Evolutionary conservation across 208 protist genomes (phyloP).

Genomic region (Trypanosomatidae sp.): DNA sequence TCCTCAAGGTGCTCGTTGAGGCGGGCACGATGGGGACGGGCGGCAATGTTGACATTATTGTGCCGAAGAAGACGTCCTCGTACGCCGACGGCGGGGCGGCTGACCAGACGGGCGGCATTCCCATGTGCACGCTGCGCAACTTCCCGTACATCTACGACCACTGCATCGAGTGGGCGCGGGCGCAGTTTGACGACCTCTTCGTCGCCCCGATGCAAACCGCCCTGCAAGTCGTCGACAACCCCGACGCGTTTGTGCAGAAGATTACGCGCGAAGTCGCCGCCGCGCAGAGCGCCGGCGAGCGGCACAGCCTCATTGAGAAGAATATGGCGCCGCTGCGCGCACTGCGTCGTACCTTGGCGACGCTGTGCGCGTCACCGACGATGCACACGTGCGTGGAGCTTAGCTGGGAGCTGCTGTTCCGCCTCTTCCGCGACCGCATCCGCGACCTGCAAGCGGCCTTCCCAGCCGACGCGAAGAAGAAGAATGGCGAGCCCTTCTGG

Average conservation of each 20-base stretch:
- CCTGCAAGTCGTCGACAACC: constrained; percentile 72
- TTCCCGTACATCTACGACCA: constrained; percentile 99
- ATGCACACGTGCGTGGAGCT: constrained; percentile 93
- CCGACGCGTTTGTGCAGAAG: constrained; percentile 35
- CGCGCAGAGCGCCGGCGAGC: constrained; percentile 51
- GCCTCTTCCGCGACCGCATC: constrained; percentile 94
- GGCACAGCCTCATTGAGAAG: constrained; percentile 67
- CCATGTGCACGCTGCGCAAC: constrained; percentile 99
- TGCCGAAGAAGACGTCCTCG: constrained; percentile 95
- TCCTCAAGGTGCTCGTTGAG: constrained; percentile 97
- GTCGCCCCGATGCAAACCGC: constrained; percentile 73
- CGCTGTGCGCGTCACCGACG: constrained; percentile 30
- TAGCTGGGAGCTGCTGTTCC: constrained; percentile 92
- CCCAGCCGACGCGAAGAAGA: constrained; percentile 92
- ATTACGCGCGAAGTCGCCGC: constrained; percentile 45
- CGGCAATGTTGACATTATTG: constrained; percentile 96
- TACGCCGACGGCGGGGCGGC: constrained; percentile 95
- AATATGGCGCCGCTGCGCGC: constrained; percentile 35
- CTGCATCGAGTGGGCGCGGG: constrained; percentile 94
- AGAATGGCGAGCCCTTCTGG: constrained; percentile 89
- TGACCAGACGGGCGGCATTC: constrained; percentile 95
- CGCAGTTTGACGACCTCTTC: constrained; percentile 89
- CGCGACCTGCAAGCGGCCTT: constrained; percentile 96
- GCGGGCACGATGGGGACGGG: constrained; percentile 98
- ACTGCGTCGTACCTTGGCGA: constrained; percentile 33